phyloP scores from a whole-genome alignment of 2,329 filamentous ascomycete genomes.

The Elsinoe fawcettii region DNA sequence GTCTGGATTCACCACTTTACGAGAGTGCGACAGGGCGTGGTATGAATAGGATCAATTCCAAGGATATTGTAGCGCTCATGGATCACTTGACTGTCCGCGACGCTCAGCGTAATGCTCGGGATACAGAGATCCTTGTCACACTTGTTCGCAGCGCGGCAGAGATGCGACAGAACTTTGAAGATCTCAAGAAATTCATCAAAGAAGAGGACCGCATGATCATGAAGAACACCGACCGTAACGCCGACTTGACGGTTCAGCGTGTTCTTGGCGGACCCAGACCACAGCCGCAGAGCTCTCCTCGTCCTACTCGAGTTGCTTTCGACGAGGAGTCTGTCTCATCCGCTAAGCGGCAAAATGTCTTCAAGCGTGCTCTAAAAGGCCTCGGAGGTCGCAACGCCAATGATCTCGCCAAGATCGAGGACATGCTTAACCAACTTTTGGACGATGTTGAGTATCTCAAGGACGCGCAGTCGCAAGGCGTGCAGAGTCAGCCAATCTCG shows the following conservation, averaged over 20 bases:
- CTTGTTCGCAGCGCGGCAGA: constrained; percentile 89
- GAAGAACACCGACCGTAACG: constrained; percentile 76
- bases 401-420: constrained; percentile 80
- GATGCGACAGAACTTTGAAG: constrained; percentile 93
- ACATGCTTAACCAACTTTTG: constrained; percentile 83
- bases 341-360: constrained; percentile 85
- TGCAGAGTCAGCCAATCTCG: constrained; percentile 22
- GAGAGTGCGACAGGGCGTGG: constrained; percentile 81
- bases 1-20: constrained; percentile 81
- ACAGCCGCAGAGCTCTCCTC: constrained; percentile 58
- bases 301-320: constrained; percentile 42
- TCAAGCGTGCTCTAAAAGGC: constrained; percentile 86
- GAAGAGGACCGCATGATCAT: constrained; percentile 87
- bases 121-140: constrained; percentile 92
- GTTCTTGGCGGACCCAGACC: constrained; percentile 80
- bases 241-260: constrained; percentile 75
- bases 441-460: constrained; percentile 72
- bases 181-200: constrained; percentile 85
- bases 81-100: constrained; percentile 96
- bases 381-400: constrained; percentile 80
- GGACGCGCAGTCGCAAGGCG: constrained; percentile 28
- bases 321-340: constrained; percentile 52
- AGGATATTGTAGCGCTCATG: constrained; percentile 96
- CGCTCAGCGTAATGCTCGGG: constrained; percentile 88
- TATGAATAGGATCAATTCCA: constrained; percentile 86